Base-by-base conservation (phyloP, 2,329 filamentous ascomycete genomes). In the Emericellopsis atlantica region DNA sequence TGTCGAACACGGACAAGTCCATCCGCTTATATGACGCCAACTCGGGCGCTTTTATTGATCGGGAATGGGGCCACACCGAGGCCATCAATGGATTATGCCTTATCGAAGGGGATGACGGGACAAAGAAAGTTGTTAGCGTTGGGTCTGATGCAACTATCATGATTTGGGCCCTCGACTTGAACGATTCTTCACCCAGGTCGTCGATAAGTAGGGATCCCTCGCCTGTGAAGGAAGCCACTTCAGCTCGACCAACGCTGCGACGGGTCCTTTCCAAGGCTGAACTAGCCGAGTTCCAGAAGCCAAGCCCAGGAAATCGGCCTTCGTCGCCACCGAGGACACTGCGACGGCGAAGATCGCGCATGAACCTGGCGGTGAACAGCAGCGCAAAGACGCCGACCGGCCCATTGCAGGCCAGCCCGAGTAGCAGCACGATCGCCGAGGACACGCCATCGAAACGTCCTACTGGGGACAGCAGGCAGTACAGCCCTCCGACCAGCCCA, bases 31-130 rank as follows among this genome's bases (percentile, higher is more conserved):
- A 98, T 52, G 85, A 95, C 49, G 69, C 77, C 24, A 79, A 82
- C 45, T 79, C 76, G 34, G 89, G 90, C 8, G 64, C 67, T 2
- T 81, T 98, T 43, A 64, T 96, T 23, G 84, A 88, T 39, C 79
- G 87, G 33, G 92, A 96, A 61, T 95, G 88, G 76, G 92, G 92
- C 1, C 92, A 98, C 51, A 95, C 89, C 0, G 89, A 95, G 55
- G 84, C 89, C 8, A 87, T 98, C 47, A 94, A 85, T 40, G 89
- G 89, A 45, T 78, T 93, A 15, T 74, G 83, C 4, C 63, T 95
- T 15, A 58, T 90, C 10, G 75, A 83, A 41, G 68, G 70, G 12
- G 44, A 43, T 0, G 72, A 75, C 14, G 65, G 69, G 14, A 62
- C 65, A 22, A 72, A 73, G 40, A 72, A 70, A 44, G 63, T 87